These are phyloP conservation scores for Elongisporangium senticosum DNA, from an alignment of 352 stramenopile species.

Conservation along the genomic window DNA sequence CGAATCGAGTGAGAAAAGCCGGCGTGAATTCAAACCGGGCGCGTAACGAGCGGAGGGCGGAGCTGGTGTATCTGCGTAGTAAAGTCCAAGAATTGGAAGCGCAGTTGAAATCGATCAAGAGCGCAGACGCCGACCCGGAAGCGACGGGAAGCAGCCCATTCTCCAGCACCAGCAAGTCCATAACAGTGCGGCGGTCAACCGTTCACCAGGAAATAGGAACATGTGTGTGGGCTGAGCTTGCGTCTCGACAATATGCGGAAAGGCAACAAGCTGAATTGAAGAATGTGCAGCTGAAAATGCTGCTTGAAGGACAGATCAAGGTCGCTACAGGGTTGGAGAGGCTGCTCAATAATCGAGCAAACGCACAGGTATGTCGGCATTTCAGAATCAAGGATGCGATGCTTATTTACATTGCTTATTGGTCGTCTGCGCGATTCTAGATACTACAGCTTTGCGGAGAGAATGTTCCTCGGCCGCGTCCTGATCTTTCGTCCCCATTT, in stretches of 20 bases:
- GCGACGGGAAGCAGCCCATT: no score
- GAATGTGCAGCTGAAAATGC: background rate
- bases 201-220: no score
- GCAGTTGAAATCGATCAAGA: conserved; percentile 1
- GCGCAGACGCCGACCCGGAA: no score
- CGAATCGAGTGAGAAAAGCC: background rate
- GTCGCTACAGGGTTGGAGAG: background rate
- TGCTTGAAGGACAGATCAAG: conserved; percentile 2
- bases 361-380: conserved; percentile 26
- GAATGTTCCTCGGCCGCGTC: no score
- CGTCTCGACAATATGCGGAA: conserved; percentile 9
- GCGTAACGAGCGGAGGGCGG: conserved; percentile 18
- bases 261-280: background rate
- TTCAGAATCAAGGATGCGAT: no score
- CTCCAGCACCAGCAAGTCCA: background rate
- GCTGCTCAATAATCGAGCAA: conserved; percentile 9
- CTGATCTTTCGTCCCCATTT: no score
- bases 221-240: conserved; percentile 38
- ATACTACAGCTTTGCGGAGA: no score
- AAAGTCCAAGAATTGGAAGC: background rate
- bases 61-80: conserved; percentile 3
- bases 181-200: background rate
- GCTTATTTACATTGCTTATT: no score
- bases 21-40: conserved; percentile 26
- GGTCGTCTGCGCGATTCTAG: no score